These are phyloP conservation scores for Tylopilus rubrobrunneus DNA, from an alignment of 768 basidiomycete species.

Conservation along the genomic window DNA sequence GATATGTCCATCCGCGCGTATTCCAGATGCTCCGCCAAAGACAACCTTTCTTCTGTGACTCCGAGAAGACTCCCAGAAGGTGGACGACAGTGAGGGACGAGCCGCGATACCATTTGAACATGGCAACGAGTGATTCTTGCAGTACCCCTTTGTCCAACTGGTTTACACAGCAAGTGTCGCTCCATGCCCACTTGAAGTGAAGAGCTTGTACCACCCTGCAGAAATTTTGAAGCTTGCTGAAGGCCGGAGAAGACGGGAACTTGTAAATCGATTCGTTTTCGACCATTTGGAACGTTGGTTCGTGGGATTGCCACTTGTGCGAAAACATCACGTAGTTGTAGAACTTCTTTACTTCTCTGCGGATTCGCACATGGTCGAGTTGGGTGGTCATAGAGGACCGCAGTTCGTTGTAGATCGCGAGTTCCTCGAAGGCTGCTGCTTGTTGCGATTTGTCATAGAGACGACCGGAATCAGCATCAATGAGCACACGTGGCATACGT, in stretches of 20 bases:
- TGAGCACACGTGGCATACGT: not conserved
- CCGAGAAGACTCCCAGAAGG: not conserved
- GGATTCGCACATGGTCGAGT: not conserved
- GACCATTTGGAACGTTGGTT: not conserved
- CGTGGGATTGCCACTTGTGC: not conserved
- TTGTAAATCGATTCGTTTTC: not conserved
- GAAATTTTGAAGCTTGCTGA: not conserved
- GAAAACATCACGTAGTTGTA: not conserved
- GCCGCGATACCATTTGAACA: not conserved
- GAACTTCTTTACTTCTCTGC: not conserved
- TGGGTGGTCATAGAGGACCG: not conserved
- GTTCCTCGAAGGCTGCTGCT: not conserved
- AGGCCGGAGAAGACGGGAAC: not conserved
- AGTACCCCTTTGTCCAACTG: not conserved
- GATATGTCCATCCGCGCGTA: conserved; percentile 8
- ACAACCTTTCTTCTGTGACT: not conserved
- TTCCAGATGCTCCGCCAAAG: conserved; percentile 11
- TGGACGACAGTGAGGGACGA: not conserved
- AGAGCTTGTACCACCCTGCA: not conserved
- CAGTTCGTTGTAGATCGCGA: not conserved
- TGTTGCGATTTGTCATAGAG: not conserved
- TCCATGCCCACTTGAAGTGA: not conserved
- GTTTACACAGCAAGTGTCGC: not conserved
- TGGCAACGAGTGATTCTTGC: not conserved
- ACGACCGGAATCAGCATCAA: not conserved